These are phyloP conservation scores for Coniferiporia sulphurascens DNA, from an alignment of 1,284 basidiomycete species.

Conservation along the genomic window DNA sequence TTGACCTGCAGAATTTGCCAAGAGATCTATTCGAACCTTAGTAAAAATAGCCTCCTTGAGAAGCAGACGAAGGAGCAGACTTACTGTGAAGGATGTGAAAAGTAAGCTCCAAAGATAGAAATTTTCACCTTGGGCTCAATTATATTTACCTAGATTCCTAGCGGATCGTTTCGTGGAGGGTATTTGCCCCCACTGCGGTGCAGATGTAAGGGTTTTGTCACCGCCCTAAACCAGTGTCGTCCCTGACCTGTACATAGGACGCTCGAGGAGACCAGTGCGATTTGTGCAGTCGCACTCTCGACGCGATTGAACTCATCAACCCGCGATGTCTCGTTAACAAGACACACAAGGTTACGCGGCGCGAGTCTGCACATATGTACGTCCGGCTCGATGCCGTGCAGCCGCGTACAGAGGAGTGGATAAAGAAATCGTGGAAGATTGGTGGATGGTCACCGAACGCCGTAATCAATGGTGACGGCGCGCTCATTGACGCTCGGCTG, in stretches of 20 bases:
- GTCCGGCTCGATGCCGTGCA: constrained; percentile 85
- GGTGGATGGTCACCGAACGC: constrained; percentile 94
- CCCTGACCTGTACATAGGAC: constrained; percentile 48
- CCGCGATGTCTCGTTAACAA: constrained; percentile 92
- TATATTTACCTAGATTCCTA: constrained; percentile 60
- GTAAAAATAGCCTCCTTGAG: constrained; percentile 71
- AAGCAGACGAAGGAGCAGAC: constrained; percentile 88
- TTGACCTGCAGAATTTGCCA: constrained; percentile 71
- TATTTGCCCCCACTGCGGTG: constrained; percentile 86
- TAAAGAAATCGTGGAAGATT: constrained; percentile 70
- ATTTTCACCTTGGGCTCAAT: background rate
- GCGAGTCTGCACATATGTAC: constrained; percentile 92
- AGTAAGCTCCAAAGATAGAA: constrained; percentile 40
- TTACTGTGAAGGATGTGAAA: constrained; percentile 86
- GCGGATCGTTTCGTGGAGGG: constrained; percentile 96
- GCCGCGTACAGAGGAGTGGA: constrained; percentile 84
- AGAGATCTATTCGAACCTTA: constrained; percentile 80
- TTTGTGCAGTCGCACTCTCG: constrained; percentile 87
- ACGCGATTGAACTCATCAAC: constrained; percentile 89
- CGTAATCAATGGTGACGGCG: constrained; percentile 82
- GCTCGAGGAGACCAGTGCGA: constrained; percentile 99
- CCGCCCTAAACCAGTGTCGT: constrained; percentile 1
- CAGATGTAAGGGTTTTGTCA: constrained; percentile 48
- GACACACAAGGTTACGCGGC: constrained; percentile 71
- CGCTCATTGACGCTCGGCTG: constrained; percentile 88